Percentiles rank a stretch among this genome's conserved stretches.
phyloP scores from a whole-genome alignment of 495 filamentous ascomycete species.

The Neurospora sp. region DNA sequence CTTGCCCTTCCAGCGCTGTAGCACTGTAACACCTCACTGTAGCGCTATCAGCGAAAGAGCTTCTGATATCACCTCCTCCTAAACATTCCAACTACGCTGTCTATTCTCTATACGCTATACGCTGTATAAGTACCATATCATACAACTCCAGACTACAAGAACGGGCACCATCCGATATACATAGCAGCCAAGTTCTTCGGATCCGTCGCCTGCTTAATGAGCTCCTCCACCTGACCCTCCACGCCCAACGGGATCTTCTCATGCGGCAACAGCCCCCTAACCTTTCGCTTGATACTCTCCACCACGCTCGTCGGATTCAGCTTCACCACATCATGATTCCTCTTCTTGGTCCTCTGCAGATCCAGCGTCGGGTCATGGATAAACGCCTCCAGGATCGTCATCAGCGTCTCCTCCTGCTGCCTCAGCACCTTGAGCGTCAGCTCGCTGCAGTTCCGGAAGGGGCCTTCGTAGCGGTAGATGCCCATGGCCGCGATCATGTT shows the following conservation, averaged over 20 bases:
- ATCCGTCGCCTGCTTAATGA: constrained; percentile 76
- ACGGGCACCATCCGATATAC: constrained; percentile 98
- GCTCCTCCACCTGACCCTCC: constrained; percentile 88
- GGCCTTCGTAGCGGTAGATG: constrained; percentile 82
- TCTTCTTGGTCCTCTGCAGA: constrained; percentile 66
- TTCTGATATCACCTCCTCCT: background rate
- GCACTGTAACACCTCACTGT: background rate
- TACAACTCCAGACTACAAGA: constrained; percentile 44
- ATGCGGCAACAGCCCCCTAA: constrained; percentile 68
- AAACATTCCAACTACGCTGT: background rate
- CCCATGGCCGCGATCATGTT: constrained; percentile 98
- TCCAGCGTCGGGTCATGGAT: constrained; percentile 94
- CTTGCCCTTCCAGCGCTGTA: background rate
- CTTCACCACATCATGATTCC: constrained; percentile 54
- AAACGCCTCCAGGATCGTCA: constrained; percentile 95
- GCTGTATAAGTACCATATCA: background rate
- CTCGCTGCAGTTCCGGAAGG: constrained; percentile 85
- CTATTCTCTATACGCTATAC: background rate
- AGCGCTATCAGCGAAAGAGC: background rate
- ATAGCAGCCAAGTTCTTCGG: constrained; percentile 69
- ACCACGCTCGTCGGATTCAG: constrained; percentile 84
- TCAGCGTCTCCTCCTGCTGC: constrained; percentile 86
- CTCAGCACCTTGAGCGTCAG: constrained; percentile 74
- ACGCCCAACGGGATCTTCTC: constrained; percentile 88
- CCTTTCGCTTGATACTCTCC: constrained; percentile 78